These are phyloP conservation scores for Trypanosoma platydactyli DNA, from an alignment of 208 protist species.

Conservation along the genomic window DNA sequence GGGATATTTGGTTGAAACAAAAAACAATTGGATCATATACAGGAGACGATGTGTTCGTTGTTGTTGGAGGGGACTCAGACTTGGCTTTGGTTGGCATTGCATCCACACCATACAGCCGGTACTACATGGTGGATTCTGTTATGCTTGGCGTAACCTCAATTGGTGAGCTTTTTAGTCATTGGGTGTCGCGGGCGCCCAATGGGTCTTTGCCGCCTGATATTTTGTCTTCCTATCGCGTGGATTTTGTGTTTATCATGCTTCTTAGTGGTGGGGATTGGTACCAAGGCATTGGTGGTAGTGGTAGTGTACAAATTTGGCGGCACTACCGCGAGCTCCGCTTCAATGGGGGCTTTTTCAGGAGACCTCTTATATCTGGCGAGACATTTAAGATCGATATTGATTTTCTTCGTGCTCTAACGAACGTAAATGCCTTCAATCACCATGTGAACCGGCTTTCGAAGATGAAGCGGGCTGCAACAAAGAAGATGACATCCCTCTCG, in stretches of 20 bases:
- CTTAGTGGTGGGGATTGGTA: slow-evolving; percentile 81
- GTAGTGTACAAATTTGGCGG: slow-evolving; percentile 54
- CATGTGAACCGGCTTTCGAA: slow-evolving; percentile 18
- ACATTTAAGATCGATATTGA: slow-evolving; percentile 58
- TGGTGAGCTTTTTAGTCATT: slow-evolving; percentile 67
- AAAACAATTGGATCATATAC: slow-evolving; percentile 35
- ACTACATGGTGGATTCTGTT: slow-evolving; percentile 57
- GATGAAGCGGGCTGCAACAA: slow-evolving; percentile 7
- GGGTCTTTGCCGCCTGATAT: slow-evolving; percentile 40
- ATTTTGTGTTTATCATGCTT: slow-evolving; percentile 84
- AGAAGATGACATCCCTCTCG: background rate
- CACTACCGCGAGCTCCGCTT: slow-evolving; percentile 71
- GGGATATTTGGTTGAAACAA: slow-evolving; percentile 36
- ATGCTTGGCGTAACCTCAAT: slow-evolving; percentile 51
- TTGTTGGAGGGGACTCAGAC: slow-evolving; percentile 86
- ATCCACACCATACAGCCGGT: slow-evolving; percentile 57
- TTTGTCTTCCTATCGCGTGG: slow-evolving; percentile 77
- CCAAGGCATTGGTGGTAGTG: slow-evolving; percentile 51
- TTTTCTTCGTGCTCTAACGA: slow-evolving; percentile 51
- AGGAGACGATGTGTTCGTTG: slow-evolving; percentile 54
- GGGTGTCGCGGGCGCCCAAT: slow-evolving; percentile 48
- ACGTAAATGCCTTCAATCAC: slow-evolving; percentile 17
- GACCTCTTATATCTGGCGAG: slow-evolving; percentile 39
- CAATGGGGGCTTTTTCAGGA: slow-evolving; percentile 62
- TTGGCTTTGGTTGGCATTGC: slow-evolving; percentile 69